Base-by-base conservation (phyloP, 2,329 filamentous ascomycete genomes). In the Leptodontidium sp. region DNA sequence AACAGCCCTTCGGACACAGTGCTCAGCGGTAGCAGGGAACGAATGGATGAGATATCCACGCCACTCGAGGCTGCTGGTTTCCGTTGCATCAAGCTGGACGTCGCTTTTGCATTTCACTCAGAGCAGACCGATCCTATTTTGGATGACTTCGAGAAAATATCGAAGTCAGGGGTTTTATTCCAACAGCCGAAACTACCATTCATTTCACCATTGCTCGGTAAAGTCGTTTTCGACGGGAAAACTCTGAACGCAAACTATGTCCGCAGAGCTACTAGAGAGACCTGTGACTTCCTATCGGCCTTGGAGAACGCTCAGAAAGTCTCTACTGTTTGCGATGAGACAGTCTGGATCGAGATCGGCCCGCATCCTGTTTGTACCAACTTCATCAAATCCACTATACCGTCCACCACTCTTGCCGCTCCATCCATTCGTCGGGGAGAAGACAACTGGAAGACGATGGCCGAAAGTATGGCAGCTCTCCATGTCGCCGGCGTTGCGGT, bases 1-100 rank as follows among this genome's bases (percentile, higher is more conserved):
- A 97, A 97, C 74, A 88, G 90, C 0, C 89, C 90, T 0, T 84
- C 88, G 62, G 91, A 93, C 77, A 94, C 90, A 9, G 93, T 96
- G 1, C 83, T 96, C n/a, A 88, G 87, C 69, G 81, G 87, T 15
- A 84, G 84, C 26, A 81, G 82, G 45, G 84, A 85, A 40, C 81
- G 87, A 29, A 85, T 91, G 47, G 83, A 85, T 53, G 82, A 81
- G 3, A 81, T 89, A 15, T 83, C 85, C 6, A 68, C 73, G 45
- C 75, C 81, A 38, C 82, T 91, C 4, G 78, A 82, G 17, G 77
- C 79, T 9, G 81, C 84, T 66, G 86, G 86, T 1, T 85, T 88
- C 79, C 90, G 89, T 78, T 85, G 84, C 68, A 87, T 84, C 17
- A 85, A 85, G 75, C 82, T 92, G 17, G 86, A 88, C 68, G 85